Percentiles rank a stretch among this genome's conserved stretches.
Conservation (phyloP, 176 grass and related monocot species). For the Oryza nivara region DNA sequence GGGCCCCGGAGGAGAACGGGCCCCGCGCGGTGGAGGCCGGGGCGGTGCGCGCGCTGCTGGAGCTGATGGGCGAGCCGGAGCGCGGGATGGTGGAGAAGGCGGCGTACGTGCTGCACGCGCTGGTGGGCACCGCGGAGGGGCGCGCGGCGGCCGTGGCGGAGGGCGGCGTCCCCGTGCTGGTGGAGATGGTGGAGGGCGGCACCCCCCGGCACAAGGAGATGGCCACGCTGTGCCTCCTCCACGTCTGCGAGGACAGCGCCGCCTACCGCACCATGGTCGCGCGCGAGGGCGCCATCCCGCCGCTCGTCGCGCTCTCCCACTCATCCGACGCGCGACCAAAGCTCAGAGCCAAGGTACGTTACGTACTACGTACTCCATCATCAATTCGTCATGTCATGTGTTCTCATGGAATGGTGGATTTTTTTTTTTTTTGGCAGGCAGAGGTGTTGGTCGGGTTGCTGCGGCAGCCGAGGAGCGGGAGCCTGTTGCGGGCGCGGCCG, state of each 20-base stretch:
- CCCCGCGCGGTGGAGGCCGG: conserved; percentile 50
- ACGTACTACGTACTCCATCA: no score
- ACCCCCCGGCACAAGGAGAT: conserved; percentile 48
- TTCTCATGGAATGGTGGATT: not conserved
- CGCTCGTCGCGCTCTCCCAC: conserved; percentile 59
- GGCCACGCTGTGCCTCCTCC: conserved; percentile 43
- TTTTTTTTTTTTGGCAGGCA: conserved; percentile 30
- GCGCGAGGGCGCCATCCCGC: conserved; percentile 64
- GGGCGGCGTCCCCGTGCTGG: conserved; percentile 52
- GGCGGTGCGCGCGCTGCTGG: conserved; percentile 47
- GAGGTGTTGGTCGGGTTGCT: conserved; percentile 52
- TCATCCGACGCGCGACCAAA: conserved; percentile 36
- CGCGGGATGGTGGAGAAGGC: conserved; percentile 73
- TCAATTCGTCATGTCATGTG: no score
- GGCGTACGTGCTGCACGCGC: conserved; percentile 51
- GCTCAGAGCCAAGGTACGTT: conserved; percentile 46
- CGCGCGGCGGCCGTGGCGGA: conserved; percentile 44
- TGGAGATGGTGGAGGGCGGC: conserved; percentile 63
- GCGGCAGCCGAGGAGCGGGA: conserved; percentile 41
- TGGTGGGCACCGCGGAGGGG: conserved; percentile 41
- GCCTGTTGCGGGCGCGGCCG: not conserved
- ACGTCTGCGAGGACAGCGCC: conserved; percentile 51
- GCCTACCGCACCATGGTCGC: conserved; percentile 53
- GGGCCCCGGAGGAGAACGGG: conserved; percentile 41
- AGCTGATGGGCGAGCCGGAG: conserved; percentile 62